These are phyloP conservation scores for Trametes pubescens DNA, from an alignment of 1,284 basidiomycete species.

Conservation along the genomic window DNA sequence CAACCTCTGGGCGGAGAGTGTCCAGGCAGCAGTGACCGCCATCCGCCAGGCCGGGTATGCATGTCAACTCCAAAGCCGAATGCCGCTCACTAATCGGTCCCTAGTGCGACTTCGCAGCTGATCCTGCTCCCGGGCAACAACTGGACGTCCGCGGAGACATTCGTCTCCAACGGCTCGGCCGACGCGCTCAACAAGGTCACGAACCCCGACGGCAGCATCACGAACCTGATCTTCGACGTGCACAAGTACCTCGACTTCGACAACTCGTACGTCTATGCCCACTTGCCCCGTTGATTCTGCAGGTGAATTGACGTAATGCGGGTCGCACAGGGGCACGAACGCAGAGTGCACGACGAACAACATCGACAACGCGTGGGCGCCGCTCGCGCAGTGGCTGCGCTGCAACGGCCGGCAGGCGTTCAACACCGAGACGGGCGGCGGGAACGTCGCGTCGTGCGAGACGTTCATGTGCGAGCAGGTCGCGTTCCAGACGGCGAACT, in stretches of 20 bases:
- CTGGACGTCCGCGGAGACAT: constrained; percentile 59
- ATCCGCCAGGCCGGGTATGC: constrained; percentile 57
- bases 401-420: constrained; percentile 64
- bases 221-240: constrained; percentile 65
- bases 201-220: constrained; percentile 59
- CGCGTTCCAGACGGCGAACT: constrained; percentile 58
- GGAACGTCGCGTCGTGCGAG: constrained; percentile 57
- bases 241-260: constrained; percentile 72
- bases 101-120: constrained; percentile 56
- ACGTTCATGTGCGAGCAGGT: constrained; percentile 57
- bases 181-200: constrained; percentile 58
- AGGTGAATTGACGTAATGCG: not conserved
- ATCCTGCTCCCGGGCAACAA: constrained; percentile 64
- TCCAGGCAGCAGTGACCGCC: constrained; percentile 63
- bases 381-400: constrained; percentile 59
- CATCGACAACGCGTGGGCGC: constrained; percentile 56
- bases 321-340: constrained; percentile 49
- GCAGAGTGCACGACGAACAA: constrained; percentile 59
- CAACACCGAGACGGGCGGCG: constrained; percentile 70
- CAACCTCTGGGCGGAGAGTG: constrained; percentile 52
- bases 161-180: constrained; percentile 63
- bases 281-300: too few species aligned
- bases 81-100: too few species aligned
- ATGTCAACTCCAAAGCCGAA: not conserved
- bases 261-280: constrained; percentile 49